A percentile compares a stretch with the other conserved stretches of the same genome.
phyloP scores from a whole-genome alignment of 169 alveolate species.

The Eimeria acervulina region DNA sequence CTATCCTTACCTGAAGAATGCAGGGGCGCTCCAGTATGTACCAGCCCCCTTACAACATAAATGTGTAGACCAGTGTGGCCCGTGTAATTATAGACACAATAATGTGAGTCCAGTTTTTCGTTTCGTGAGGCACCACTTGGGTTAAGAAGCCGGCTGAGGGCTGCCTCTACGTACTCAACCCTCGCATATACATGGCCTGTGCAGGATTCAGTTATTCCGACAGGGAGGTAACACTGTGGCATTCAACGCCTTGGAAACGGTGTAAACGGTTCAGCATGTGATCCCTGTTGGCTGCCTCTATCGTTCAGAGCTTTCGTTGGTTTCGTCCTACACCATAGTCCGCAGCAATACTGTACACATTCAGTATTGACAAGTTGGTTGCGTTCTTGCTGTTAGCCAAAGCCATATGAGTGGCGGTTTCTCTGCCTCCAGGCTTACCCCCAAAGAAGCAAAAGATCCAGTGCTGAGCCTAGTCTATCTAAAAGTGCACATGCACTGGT shows the following conservation, averaged over 20 bases:
- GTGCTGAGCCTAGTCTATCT: neutral
- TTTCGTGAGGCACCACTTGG: neutral
- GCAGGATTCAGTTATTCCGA: neutral
- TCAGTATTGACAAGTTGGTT: neutral
- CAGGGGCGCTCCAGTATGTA: neutral
- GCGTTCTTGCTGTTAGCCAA: neutral
- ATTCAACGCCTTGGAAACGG: neutral
- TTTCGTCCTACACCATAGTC: neutral
- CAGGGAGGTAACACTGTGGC: neutral
- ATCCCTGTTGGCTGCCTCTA: no score
- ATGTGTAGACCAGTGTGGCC: neutral
- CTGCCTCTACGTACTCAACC: neutral
- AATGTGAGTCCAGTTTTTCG: neutral
- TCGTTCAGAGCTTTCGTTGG: neutral
- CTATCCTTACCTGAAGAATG: neutral
- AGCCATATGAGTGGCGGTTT: neutral
- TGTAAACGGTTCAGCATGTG: neutral
- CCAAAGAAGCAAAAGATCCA: neutral
- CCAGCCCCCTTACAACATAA: neutral
- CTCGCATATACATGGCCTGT: neutral
- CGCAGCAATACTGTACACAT: neutral
- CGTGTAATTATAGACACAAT: neutral
- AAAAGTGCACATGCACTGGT: neutral
- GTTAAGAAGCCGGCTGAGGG: neutral
- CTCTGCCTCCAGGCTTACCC: neutral